Percentiles rank a stretch among this genome's conserved stretches.
These are phyloP conservation scores for Candida germanica DNA, from an alignment of 805 yeast genomes.

Conservation along the genomic window DNA sequence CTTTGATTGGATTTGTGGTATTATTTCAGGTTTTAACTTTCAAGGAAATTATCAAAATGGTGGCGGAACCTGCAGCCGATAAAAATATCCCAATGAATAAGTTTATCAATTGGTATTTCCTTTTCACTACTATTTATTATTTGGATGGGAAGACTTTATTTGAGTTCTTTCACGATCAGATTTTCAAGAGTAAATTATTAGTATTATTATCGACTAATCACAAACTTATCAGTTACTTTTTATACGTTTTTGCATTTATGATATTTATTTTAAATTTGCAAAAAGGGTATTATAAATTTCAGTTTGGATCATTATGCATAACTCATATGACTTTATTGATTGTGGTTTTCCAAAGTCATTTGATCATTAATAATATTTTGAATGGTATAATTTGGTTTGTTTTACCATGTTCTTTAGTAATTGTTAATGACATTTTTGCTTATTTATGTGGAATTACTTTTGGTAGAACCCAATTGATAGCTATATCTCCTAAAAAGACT, in stretches of 20 bases:
- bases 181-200: constrained; percentile 51
- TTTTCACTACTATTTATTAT: constrained; percentile 82
- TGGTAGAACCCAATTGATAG: constrained; percentile 88
- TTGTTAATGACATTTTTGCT: constrained; percentile 93
- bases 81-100: constrained; percentile 79
- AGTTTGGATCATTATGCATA: constrained; percentile 88
- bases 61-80: constrained; percentile 80
- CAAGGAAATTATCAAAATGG: constrained; percentile 84
- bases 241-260: constrained; percentile 84
- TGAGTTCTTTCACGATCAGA: constrained; percentile 55
- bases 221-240: constrained; percentile 75
- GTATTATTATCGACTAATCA: constrained; percentile 71
- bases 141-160: constrained; percentile 83
- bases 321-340: constrained; percentile 91
- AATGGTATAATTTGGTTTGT: constrained; percentile 94
- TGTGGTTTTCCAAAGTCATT: constrained; percentile 91
- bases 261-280: constrained; percentile 85
- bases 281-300: constrained; percentile 86
- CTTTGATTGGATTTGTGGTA: constrained; percentile 70
- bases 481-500: constrained; percentile 94
- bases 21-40: constrained; percentile 79
- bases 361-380: constrained; percentile 83
- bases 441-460: constrained; percentile 95
- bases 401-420: constrained; percentile 86
- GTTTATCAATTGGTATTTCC: constrained; percentile 88